These are phyloP conservation scores for Alternaria sp. DNA, from an alignment of 2,329 filamentous ascomycete genomes.

Conservation along the genomic window DNA sequence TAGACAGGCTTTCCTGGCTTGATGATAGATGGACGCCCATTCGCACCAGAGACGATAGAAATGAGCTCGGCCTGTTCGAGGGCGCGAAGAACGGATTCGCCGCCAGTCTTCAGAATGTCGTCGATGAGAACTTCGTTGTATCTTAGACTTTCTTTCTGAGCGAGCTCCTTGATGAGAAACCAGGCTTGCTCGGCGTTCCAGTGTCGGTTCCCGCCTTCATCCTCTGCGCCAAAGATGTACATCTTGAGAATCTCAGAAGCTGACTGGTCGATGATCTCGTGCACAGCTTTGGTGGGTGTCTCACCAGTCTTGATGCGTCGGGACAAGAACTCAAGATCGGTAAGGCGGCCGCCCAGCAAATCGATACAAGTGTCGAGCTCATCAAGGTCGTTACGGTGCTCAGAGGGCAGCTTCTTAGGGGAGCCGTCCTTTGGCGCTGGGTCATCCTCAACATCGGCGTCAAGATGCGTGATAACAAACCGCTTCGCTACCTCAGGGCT, in stretches of 20 bases:
- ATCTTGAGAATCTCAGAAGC: conserved; percentile 93
- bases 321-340: conserved; percentile 93
- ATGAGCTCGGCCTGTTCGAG: conserved; percentile 89
- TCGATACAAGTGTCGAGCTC: conserved; percentile 85
- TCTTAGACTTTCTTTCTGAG: conserved; percentile 70
- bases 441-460: conserved; percentile 57
- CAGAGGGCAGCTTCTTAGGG: conserved; percentile 55
- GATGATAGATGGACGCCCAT: conserved; percentile 80
- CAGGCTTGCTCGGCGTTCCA: conserved; percentile 91
- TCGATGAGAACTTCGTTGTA: conserved; percentile 88
- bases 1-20: conserved; percentile 87
- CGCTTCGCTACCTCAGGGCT: conserved; percentile 83
- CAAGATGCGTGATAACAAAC: conserved; percentile 85
- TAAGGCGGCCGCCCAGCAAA: conserved; percentile 87
- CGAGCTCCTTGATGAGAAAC: conserved; percentile 82
- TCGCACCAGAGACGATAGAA: conserved; percentile 70
- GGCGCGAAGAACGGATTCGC: conserved; percentile 78
- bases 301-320: conserved; percentile 88
- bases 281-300: conserved; percentile 78
- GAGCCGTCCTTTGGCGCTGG: conserved; percentile 49
- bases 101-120: conserved; percentile 74
- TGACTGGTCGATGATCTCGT: conserved; percentile 87
- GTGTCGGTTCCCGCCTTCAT: conserved; percentile 61
- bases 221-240: conserved; percentile 74
- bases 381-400: conserved; percentile 64